These are phyloP conservation scores for Colletotrichum sojae DNA, from an alignment of 2,329 filamentous ascomycete species.

Conservation along the genomic window DNA sequence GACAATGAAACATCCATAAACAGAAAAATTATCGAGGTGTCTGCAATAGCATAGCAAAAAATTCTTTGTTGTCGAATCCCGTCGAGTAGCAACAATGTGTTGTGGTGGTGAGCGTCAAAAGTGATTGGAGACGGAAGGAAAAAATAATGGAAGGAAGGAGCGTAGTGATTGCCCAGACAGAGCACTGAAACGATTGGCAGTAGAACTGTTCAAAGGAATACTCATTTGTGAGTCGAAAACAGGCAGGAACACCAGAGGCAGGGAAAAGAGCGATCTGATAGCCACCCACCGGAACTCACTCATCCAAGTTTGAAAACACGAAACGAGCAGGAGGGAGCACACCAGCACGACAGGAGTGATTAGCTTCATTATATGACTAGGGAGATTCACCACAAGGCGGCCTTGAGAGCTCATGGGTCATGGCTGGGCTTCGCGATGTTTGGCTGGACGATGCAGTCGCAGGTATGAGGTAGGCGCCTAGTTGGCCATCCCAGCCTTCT, in stretches of 20 bases:
- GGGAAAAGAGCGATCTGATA: constrained; percentile 28
- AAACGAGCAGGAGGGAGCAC: constrained; percentile 33
- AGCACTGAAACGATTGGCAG: constrained; percentile 22
- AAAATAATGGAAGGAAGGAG: constrained; percentile 24
- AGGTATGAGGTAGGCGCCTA: constrained; percentile 43
- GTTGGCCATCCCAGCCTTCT: constrained; percentile 18
- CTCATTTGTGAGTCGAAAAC: constrained; percentile 31
- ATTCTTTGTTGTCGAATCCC: constrained; percentile 18
- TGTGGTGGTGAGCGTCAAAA: constrained; percentile 5
- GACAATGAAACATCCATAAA: neutral
- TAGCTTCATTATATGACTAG: constrained; percentile 40
- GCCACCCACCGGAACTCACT: constrained; percentile 29
- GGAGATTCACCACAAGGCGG: constrained; percentile 25
- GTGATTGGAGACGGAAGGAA: constrained; percentile 9
- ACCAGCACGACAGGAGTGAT: constrained; percentile 32
- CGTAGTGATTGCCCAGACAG: neutral
- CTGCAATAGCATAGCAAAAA: neutral
- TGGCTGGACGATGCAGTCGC: constrained; percentile 40
- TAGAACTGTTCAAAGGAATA: constrained; percentile 15
- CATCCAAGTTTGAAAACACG: constrained; percentile 28
- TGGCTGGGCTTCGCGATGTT: constrained; percentile 35
- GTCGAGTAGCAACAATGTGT: constrained; percentile 15
- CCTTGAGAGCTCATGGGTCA: constrained; percentile 33
- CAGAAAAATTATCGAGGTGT: neutral
- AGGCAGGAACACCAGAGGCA: constrained; percentile 30